Base-by-base conservation (phyloP, 176 grass and related monocot species). In the Aegilops speltoides region DNA sequence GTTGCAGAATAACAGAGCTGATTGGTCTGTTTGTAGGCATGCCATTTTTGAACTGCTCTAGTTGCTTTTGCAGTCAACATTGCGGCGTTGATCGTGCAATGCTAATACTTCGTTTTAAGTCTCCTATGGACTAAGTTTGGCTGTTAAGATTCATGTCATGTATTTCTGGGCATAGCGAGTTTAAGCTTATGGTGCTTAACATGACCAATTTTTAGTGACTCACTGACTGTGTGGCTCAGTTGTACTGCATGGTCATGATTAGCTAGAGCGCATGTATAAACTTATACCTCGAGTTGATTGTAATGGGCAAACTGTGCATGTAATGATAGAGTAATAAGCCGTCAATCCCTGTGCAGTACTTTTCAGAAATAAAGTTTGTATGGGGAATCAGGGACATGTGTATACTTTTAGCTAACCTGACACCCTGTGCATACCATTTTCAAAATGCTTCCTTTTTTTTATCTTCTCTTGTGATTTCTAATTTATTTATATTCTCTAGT, bases 341-440 rank as follows among this genome's bases (percentile, higher is more conserved):
- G 20, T 64, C 41, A 48, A 40, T 22, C 8, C 67, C 74, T 82
- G 29, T 74, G 29, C 4, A 38, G 29, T 23, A 77, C 29, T 29
- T 81, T 75, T 46, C 24, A 67, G 43, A 84, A 75, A 15, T 20
- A 78, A 72, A 73, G 66, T 75, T 73, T 73, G 11, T 83, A 66
- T 11, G 29, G 4, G 26, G 40, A 84, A 15, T 84, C 76, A 24
- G 57, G 25, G 60, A 57, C 26, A 19, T 22, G 16, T 82, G 61
- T 43, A 57, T 80, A 64, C 24, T 84, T 38, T 84, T 40, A 89
- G 6, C 17, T 76, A 3, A 77, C 38, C 20, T 70, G 15, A 17
- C 56, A 64, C 38, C 32, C 19, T 76, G 37, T 38, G 37, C 67
- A 79, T 33, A 19, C 64, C 60, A 70, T 72, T 50, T 40, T 80